Evolutionary conservation across 192 early-diverging fungal species (phyloP).

Genomic region (Coemansia sp.): DNA sequence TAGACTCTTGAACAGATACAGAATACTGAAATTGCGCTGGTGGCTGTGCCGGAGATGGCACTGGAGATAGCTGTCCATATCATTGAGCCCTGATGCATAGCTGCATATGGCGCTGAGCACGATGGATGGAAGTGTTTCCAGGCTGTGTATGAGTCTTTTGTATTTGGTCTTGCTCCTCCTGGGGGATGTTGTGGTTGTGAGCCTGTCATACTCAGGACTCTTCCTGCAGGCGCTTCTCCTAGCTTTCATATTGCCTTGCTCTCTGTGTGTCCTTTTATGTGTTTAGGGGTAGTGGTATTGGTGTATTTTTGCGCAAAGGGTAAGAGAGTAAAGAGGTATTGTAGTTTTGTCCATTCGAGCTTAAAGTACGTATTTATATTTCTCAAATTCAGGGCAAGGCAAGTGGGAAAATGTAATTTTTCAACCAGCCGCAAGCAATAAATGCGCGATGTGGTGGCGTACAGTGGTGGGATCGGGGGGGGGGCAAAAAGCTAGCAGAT

Average conservation of each 20-base stretch:
- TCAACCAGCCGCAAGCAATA: too few species aligned
- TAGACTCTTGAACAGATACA: background rate
- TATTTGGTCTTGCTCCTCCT: background rate
- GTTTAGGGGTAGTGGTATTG: too few species aligned
- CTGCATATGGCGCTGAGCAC: slow-evolving; percentile 15
- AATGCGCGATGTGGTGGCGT: too few species aligned
- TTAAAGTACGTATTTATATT: too few species aligned
- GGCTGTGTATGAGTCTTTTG: background rate
- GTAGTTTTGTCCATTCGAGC: too few species aligned
- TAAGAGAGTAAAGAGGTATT: too few species aligned
- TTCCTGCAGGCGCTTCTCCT: background rate
- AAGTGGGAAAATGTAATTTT: too few species aligned
- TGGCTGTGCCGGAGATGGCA: slow-evolving; percentile 1
- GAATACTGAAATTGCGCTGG: background rate
- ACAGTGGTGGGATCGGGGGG: too few species aligned
- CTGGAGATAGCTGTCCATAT: background rate
- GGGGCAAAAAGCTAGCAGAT: too few species aligned
- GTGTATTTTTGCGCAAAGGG: too few species aligned
- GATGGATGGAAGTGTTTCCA: slow-evolving; percentile 13
- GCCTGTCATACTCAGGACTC: background rate
- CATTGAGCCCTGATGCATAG: slow-evolving; percentile 14
- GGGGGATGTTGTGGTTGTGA: background rate
- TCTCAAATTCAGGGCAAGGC: too few species aligned
- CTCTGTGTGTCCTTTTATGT: too few species aligned
- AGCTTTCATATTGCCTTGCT: background rate